Evolutionary conservation across 768 basidiomycete genomes (phyloP), one percentile per base, ranked within the genome.

Genomic region (Mycena floridula): DNA sequence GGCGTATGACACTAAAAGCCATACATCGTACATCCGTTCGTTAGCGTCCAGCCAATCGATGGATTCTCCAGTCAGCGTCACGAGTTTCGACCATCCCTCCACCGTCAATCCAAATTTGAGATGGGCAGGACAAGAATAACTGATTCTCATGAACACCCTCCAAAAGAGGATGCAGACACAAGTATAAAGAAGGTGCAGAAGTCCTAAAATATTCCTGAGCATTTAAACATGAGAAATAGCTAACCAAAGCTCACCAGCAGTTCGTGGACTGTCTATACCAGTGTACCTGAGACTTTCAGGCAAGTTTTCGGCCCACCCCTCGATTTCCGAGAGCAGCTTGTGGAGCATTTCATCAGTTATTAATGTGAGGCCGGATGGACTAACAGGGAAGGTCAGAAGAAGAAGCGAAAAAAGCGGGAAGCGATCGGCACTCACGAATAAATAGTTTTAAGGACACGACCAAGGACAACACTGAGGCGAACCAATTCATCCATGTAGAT

Each of bases 141-240:
- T 92, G 64, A 97, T 91, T 42, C 95, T 81, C 90, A 97, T 94
- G 70, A 97, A 98, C 25, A 96, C 92, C 40, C 95, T 85, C 83
- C 91, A 96, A 66, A 96, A 94, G 62, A 98, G 88, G 82, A 98
- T 96, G 53, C 82, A 85, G 36, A 97, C 82, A 57, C 89, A 91
- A 24, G 87, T 79, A 60, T 89, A 93, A 30, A 91, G 72, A 42
- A 97, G 63, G 62, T 96, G 93, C 20, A 99, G 70, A 44, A 96
- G 69, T 32, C 95, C 94, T 89, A 53, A 18, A 42, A 45, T 20
- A 22, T 43, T 25, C 36, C n/a, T n/a, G n/a, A n/a, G n/a, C n/a
- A n/a, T n/a, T n/a, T n/a, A n/a, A n/a, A n/a, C n/a, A n/a, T n/a
- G n/a, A n/a, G n/a, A n/a, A n/a, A n/a, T n/a, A 35, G 21, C 43